Evolutionary conservation across 2,329 filamentous ascomycete genomes (phyloP).

Genomic region (Ophiocordyceps camponoti-saundersi): DNA sequence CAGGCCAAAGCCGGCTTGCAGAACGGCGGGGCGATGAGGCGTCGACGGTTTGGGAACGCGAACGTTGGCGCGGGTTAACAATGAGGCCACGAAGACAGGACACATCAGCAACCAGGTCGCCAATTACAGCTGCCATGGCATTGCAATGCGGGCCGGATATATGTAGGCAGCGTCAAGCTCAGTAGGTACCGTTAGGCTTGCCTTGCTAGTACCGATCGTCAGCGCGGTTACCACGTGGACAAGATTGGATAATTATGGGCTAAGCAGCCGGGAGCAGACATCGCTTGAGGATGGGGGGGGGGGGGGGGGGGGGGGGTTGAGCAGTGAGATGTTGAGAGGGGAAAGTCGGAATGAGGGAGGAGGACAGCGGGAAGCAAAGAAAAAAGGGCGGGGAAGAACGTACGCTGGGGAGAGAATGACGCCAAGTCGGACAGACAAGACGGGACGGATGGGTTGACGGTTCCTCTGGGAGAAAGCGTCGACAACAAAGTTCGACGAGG

Average conservation of each 20-base stretch:
- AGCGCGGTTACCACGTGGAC: neutral
- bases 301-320: no score
- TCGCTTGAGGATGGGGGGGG: no score
- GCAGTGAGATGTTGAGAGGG: no score
- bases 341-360: neutral
- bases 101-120: conserved; percentile 59
- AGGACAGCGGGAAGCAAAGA: neutral
- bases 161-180: neutral
- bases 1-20: neutral
- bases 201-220: neutral
- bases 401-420: neutral
- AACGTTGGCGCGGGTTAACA: conserved; percentile 19
- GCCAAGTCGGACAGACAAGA: neutral
- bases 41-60: conserved; percentile 3
- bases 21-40: conserved; percentile 2
- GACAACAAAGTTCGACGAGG: neutral
- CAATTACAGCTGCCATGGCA: conserved; percentile 48
- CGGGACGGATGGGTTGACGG: no score
- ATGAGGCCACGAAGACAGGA: conserved; percentile 58
- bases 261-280: no score
- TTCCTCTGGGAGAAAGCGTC: neutral
- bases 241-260: no score
- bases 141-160: conserved; percentile 8
- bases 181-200: neutral
- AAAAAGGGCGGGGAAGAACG: neutral